These are phyloP conservation scores for Eudorina sp. DNA, from an alignment of 139 green algal genomes.

Conservation along the genomic window DNA sequence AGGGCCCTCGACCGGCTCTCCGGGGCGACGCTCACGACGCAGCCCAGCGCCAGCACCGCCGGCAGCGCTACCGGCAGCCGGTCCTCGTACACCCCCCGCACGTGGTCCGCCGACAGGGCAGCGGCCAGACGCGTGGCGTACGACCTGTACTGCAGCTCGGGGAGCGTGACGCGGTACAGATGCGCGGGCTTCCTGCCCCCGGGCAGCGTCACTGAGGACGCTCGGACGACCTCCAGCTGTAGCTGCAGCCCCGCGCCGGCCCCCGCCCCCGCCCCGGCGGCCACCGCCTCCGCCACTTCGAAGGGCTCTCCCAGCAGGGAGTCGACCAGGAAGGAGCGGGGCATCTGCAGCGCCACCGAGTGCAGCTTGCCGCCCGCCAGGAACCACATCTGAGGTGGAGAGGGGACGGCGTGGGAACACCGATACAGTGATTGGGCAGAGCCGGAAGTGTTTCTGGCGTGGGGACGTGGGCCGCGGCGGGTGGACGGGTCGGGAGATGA, in stretches of 20 bases:
- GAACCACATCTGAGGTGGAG: constrained; percentile 62
- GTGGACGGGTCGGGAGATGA: no score
- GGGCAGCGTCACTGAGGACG: constrained; percentile 60
- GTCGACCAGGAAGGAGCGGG: constrained; percentile 81
- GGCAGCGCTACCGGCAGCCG: constrained; percentile 77
- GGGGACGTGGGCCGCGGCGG: no score
- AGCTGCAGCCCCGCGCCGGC: constrained; percentile 57
- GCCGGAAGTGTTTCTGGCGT: no score
- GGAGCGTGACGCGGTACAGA: constrained; percentile 79
- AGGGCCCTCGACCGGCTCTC: constrained; percentile 58
- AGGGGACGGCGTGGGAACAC: background rate
- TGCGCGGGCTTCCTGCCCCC: constrained; percentile 60
- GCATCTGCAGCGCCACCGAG: constrained; percentile 73
- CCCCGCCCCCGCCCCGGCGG: background rate
- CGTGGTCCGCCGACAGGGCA: constrained; percentile 60
- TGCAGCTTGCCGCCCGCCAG: constrained; percentile 74
- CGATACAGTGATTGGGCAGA: no score
- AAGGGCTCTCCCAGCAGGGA: constrained; percentile 1
- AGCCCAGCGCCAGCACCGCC: constrained; percentile 84
- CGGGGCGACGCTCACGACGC: constrained; percentile 72
- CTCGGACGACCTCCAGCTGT: constrained; percentile 49
- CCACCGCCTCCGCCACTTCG: constrained; percentile 30
- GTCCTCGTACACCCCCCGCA: constrained; percentile 84
- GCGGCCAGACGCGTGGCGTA: constrained; percentile 60
- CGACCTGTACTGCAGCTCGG: constrained; percentile 75